Conservation (phyloP, 2,329 filamentous ascomycete species). For the Mycogone perniciosa region DNA sequence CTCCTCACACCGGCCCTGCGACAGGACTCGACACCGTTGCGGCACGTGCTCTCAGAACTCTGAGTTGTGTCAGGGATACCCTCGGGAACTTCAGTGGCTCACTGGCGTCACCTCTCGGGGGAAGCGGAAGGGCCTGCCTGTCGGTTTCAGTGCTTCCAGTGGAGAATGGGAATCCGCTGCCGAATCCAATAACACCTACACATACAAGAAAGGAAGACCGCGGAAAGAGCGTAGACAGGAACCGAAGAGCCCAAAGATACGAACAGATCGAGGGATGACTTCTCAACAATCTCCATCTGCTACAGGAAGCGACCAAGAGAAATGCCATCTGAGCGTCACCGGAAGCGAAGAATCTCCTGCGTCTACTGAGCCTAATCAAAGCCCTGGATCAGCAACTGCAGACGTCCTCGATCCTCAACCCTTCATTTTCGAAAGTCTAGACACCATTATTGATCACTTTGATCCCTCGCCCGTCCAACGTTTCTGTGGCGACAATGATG, state of each 20-base stretch:
- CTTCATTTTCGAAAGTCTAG: background rate
- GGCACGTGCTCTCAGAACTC: slow-evolving; percentile 3
- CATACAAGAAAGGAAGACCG: slow-evolving; percentile 5
- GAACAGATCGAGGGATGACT: too few relatives aligned
- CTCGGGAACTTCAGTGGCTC: slow-evolving; percentile 8
- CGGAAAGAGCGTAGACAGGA: background rate
- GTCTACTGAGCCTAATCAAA: background rate
- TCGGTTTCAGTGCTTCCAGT: slow-evolving; percentile 3
- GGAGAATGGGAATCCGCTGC: slow-evolving; percentile 5
- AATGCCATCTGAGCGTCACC: too few relatives aligned
- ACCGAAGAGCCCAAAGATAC: background rate
- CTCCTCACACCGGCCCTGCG: slow-evolving; percentile 5
- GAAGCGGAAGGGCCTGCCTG: slow-evolving; percentile 5
- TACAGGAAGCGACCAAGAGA: too few relatives aligned
- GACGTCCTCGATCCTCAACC: background rate
- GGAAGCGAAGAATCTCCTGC: too few relatives aligned
- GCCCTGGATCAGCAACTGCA: background rate
- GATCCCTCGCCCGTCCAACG: background rate
- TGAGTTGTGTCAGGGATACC: slow-evolving; percentile 5
- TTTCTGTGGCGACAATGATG: background rate
- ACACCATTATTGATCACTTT: background rate
- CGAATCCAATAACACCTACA: slow-evolving; percentile 4
- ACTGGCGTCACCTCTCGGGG: slow-evolving; percentile 4
- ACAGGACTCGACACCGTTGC: slow-evolving; percentile 7
- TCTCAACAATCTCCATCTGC: too few relatives aligned